phyloP scores from a whole-genome alignment of 2,329 filamentous ascomycete genomes.

The Clarireedia monteithiana region DNA sequence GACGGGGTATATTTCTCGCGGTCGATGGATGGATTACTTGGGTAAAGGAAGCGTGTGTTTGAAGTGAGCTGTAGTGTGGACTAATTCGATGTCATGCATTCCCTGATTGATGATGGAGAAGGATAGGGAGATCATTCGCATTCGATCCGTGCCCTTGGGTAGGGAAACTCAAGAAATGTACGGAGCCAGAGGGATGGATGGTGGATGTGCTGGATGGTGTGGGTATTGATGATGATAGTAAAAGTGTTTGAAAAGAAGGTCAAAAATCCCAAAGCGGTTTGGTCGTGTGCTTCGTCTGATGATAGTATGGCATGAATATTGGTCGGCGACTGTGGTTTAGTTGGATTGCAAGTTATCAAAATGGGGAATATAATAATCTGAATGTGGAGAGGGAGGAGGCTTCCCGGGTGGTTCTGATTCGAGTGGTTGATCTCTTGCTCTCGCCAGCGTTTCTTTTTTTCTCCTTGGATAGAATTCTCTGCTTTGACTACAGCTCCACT shows the following conservation, averaged over 20 bases:
- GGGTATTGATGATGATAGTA: not conserved
- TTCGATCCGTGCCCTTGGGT: not conserved
- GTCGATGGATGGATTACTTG: not conserved
- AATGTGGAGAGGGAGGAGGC: constrained; percentile 8
- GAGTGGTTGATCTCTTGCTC: too few relatives aligned
- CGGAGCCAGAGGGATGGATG: not conserved
- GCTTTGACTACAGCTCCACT: too few relatives aligned
- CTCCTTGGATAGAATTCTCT: not conserved
- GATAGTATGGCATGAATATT: constrained; percentile 1
- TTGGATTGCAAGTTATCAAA: constrained; percentile 1
- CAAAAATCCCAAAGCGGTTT: constrained; percentile 1
- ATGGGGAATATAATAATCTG: constrained; percentile 4
- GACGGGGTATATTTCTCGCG: not conserved
- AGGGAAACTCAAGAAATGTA: not conserved
- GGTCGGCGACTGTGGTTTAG: constrained; percentile 5
- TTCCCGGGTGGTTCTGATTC: not conserved
- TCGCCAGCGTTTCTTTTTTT: not conserved
- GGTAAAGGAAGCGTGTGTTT: constrained; percentile 1
- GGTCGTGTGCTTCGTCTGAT: constrained; percentile 5
- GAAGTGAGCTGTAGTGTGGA: constrained; percentile 2
- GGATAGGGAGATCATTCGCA: constrained; percentile 3
- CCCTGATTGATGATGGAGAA: not conserved
- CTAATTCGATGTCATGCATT: constrained; percentile 9
- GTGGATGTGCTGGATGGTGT: not conserved
- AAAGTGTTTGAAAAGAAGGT: not conserved